Base-by-base conservation (phyloP, 2,329 filamentous ascomycete genomes). In the Talaromyces sp. region DNA sequence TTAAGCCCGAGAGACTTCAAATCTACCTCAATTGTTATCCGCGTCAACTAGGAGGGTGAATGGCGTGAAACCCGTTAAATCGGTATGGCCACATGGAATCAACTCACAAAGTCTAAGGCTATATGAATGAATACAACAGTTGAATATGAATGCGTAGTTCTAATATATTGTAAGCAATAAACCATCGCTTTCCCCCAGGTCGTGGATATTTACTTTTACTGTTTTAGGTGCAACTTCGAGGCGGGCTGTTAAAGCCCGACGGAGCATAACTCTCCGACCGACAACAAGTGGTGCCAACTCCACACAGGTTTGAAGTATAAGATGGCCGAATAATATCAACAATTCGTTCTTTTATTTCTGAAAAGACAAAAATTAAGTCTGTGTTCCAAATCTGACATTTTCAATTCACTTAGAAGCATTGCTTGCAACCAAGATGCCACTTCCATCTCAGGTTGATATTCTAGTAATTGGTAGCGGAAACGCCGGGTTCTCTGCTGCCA, bases 401-500 rank as follows among this genome's bases (percentile, higher is more conserved):
- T 21, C 6, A 24, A 24, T 1, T 2, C 10, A 1, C 11, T 10
- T n/a, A 46, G 43, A 46, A 46, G 19, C 19, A 46, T 46, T 46
- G n/a, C 24, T 46, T 46, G n/a, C 3, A 29, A 7, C 10, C 31
- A 57, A 35, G 1, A 66, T 63, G 57, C 1, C 62, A 38, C 55
- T 65, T 48, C 61, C 64, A 51, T 29, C 59, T n/a, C 46, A 57
- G 43, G 65, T 65, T 61, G 70, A 74, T 53, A 68, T 72, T 62
- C 67, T 89, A 6, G 79, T 89, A 7, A 75, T 86, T 32, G 86
- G 87, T 21, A 79, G 81, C 56, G 86, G 86, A 56, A 88, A 88
- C 66, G 86, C 87, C 17, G 87, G 86, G 14, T 84, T 88, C 71
- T 80, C 76, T 11, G 81, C 86, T 3, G 85, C 85, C 9, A 75